These are phyloP conservation scores for Coemansia biformis DNA, from an alignment of 192 early-diverging fungal genomes.

Conservation along the genomic window DNA sequence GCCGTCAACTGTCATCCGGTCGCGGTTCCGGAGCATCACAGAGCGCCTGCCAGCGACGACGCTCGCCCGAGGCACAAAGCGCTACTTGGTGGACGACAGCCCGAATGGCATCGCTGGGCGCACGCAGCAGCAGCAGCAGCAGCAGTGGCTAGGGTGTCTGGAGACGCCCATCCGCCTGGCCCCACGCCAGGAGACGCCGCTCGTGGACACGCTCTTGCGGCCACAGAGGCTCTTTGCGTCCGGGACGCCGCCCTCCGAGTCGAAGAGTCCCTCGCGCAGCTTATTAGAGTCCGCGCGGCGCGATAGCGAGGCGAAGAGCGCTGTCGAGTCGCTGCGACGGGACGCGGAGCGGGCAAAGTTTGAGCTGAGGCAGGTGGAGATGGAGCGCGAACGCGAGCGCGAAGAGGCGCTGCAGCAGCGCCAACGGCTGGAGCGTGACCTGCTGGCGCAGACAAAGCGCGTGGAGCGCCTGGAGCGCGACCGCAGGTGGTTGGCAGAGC, in stretches of 20 bases:
- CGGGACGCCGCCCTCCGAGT: constrained; percentile 3
- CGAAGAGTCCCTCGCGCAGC: constrained; percentile 16
- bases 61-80: constrained; percentile 24
- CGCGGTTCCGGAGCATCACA: constrained; percentile 26
- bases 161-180: constrained; percentile 21
- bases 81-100: constrained; percentile 25
- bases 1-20: constrained; percentile 38
- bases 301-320: constrained; percentile 5
- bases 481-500: constrained; percentile 54
- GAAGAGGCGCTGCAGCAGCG: constrained; percentile 20
- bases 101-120: constrained; percentile 1
- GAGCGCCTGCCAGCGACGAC: constrained; percentile 5
- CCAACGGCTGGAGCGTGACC: constrained; percentile 20
- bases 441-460: constrained; percentile 38
- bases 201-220: constrained; percentile 14
- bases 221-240: constrained; percentile 21
- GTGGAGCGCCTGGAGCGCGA: constrained; percentile 58
- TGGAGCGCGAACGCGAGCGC: constrained; percentile 32
- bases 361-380: constrained; percentile 31
- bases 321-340: constrained; percentile 14
- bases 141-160: constrained; percentile 18
- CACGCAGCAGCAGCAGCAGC: neutral
- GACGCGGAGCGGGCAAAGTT: constrained; percentile 30
- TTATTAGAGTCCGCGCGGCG: constrained; percentile 18
- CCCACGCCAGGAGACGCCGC: neutral